Evolutionary conservation across 2,329 filamentous ascomycete species (phyloP).

Genomic region (Arthrobotrys pseudoclavata): DNA sequence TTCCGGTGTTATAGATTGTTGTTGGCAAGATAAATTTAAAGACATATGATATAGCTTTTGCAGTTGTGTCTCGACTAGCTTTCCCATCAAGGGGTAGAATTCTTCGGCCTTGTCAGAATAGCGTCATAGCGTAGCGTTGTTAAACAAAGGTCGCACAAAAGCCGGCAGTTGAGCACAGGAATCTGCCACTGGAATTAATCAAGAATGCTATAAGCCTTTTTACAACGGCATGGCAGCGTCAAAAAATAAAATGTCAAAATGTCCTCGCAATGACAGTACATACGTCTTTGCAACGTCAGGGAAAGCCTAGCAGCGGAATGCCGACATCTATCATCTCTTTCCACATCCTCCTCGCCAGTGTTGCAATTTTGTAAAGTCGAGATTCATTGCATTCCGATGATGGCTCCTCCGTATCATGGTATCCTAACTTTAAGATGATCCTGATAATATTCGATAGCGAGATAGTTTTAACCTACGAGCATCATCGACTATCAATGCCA

Average conservation of each 20-base stretch:
- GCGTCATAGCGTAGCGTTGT: conserved; percentile 34
- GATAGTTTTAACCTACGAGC: conserved; percentile 40
- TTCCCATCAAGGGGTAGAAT: background rate
- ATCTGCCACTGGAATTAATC: conserved; percentile 28
- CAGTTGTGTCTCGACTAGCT: conserved; percentile 7
- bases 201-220: conserved; percentile 18
- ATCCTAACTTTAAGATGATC: conserved; percentile 2
- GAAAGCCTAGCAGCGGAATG: conserved; percentile 12
- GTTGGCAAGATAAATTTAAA: conserved; percentile 17
- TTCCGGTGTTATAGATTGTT: conserved; percentile 9
- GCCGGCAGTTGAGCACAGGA: conserved; percentile 12
- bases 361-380: background rate
- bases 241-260: background rate
- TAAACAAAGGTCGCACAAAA: conserved; percentile 36
- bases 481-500: conserved; percentile 40
- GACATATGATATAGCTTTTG: conserved; percentile 30
- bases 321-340: background rate
- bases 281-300: background rate
- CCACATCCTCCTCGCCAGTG: background rate
- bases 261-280: conserved; percentile 15
- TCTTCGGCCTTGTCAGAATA: conserved; percentile 24
- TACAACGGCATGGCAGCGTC: conserved; percentile 12
- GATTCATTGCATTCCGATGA: background rate
- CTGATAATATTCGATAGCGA: background rate
- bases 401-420: background rate